Base-by-base conservation (phyloP, 768 basidiomycete species). In the Leccinum boreale region DNA sequence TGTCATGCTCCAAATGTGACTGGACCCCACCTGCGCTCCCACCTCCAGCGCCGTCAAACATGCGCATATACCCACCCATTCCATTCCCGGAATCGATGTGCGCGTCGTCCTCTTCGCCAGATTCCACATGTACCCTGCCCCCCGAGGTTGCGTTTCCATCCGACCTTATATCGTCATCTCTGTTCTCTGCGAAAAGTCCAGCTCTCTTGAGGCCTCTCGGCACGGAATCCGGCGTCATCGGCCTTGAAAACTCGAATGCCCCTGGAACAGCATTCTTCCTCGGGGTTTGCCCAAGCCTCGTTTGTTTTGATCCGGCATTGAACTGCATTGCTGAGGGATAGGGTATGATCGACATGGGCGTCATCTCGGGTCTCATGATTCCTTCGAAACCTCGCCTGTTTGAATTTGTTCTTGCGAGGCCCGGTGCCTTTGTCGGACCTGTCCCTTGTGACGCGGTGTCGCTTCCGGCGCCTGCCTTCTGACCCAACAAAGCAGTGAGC, bases 11-110 rank as follows among this genome's bases (percentile, higher is more conserved):
- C 52, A 56, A 33, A 29, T 26, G 39, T 10, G 49, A 39, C 23
- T 48, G 58, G 17, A 42, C 28, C 15, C 45, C 51, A 21, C 36
- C 33, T 33, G 52, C 44, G 29, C 31, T 52, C 7, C 50, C 53
- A 8, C 45, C 28, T 15, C 50, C 61, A 28, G 59, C 29, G 31
- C 47, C 53, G 28, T 58, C 63, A 23, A 59, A 52, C 19, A 17
- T 28, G 53, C 62, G 69, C 69, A 70, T 70, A 70, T 70, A 70
- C 8, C 62, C 69, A 57, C 58, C 49, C 26, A 56, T 24, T 24
- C 58, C 55, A 5, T 50, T 21, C 5, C 57, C 60, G 44, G 39
- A n/a, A 31, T 46, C 42, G 3, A 24, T 6, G 21, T 39, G 50
- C 21, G 46, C 23, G 12, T 51, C 58, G n/a, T 28, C 28, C 21